Conservation (phyloP, 2,329 filamentous ascomycete genomes). For the Rhynchosporium graminicola region DNA sequence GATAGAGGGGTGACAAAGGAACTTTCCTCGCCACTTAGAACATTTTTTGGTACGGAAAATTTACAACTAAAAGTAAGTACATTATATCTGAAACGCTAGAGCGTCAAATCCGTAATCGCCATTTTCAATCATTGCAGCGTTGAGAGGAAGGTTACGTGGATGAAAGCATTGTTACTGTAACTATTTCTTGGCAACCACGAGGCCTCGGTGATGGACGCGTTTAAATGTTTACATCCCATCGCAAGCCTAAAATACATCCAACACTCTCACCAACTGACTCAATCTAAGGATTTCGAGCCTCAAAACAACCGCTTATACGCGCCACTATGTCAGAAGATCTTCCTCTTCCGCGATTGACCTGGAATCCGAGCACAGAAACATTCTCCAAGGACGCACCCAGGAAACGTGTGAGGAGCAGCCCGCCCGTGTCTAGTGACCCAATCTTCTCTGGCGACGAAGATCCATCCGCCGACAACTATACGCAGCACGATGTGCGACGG, state of each 20-base stretch:
- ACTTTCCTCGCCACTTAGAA: too few species aligned
- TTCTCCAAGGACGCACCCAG: slow-evolving; percentile 34
- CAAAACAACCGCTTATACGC: neutral
- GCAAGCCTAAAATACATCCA: slow-evolving; percentile 2
- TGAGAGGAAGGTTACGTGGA: too few species aligned
- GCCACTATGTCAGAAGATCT: slow-evolving; percentile 30
- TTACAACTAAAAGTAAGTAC: too few species aligned
- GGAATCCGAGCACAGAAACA: slow-evolving; percentile 26
- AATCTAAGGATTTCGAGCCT: neutral
- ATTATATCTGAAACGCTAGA: too few species aligned
- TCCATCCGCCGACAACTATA: slow-evolving; percentile 65
- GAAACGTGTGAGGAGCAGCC: slow-evolving; percentile 45
- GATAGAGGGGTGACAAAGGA: too few species aligned
- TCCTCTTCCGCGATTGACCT: slow-evolving; percentile 27
- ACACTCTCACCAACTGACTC: neutral
- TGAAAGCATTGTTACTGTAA: too few species aligned
- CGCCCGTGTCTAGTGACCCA: slow-evolving; percentile 64
- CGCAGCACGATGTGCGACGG: slow-evolving; percentile 48
- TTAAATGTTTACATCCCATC: slow-evolving; percentile 12
- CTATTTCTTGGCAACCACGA: slow-evolving; percentile 1
- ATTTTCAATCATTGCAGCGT: too few species aligned
- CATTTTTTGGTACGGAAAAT: too few species aligned
- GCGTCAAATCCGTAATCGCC: too few species aligned
- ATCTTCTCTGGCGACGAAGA: slow-evolving; percentile 75
- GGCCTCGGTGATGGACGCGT: slow-evolving; percentile 9